Evolutionary conservation across 106 monocot species (phyloP), one percentile per base, ranked within the genome.

Genomic region (Dendrobium officinale): DNA sequence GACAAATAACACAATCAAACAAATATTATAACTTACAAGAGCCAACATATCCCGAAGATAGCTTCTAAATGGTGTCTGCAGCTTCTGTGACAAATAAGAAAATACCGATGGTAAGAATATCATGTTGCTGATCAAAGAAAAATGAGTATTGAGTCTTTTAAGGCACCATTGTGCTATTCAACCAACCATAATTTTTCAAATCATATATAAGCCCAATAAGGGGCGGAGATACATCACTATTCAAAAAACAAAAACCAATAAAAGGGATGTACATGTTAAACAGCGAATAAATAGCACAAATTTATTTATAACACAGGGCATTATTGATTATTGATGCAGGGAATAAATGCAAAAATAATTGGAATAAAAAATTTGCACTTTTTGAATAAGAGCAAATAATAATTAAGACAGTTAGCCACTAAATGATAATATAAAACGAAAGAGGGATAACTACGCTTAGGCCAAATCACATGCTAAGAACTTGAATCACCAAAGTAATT

Each of bases 11-110:
- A 70, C 29, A 70, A 70, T 20, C 15, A 37, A 70, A 29, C 11
- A 33, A 70, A 19, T 20, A 43, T 45, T 19, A 19, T 48, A 16
- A 84, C 87, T 81, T 85, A 88, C 85, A 81, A 88, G 88, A 72
- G 85, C 79, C 51, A 88, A 54, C 85, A 88, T 88, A 73, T 88
- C 88, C 72, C 47, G 81, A 37, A 88, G 88, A 78, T 88, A 88
- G 77, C 80, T 77, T 73, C 88, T 88, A 80, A 85, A 85, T 64
- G 88, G 88, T 45, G 88, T 82, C 82, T 88, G 88, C 47, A 85
- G 42, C 6, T 79, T 85, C 85, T 88, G 80, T 76, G 22, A 76
- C 76, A 76, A 26, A 47, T 47, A 76, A 76, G 42, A 48, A 76
- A 76, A 76, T 48, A 49, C 8, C 51, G 0, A 48, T 26, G 11